Evolutionary conservation across 2,329 filamentous ascomycete genomes (phyloP), one percentile per base, ranked within the genome.

Genomic region (Colletotrichum orbiculare): DNA sequence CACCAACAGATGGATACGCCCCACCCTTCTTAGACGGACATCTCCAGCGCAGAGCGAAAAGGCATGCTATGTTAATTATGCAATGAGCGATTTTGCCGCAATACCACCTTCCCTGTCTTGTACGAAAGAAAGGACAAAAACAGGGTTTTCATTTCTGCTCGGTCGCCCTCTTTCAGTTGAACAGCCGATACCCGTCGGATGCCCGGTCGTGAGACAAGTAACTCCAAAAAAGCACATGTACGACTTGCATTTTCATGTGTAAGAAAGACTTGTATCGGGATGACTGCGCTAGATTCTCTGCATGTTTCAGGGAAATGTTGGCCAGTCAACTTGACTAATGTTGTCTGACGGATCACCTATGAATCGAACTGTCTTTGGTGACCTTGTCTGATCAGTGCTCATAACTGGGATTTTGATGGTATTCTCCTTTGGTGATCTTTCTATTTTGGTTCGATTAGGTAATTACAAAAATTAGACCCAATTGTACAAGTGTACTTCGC

Each of bases 391-490:
- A 15, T 25, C 25, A 25, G 25, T 25, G 25, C 25, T 25, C 25
- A 25, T 25, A 25, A 25, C 4, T 25, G 25, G 25, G 25, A 25
- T 25, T 25, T 25, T 25, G 25, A 25, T 25, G 25, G 17, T 54
- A 17, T 54, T 34, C 41, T 61, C 17, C 8, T 17, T 34, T 55
- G 38, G 53, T 61, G 52, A 42, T 13, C 11, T 41, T 45, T 45
- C 17, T 48, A 8, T n/a, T 10, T 43, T 54, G 35, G 50, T 25
- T 50, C 45, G 38, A 64, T 64, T 64, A 64, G 50, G 62, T 64
- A 64, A 61, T 64, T 64, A 64, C 62, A 64, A 61, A 61, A 49
- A 50, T 61, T 61, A 61, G 42, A 25, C 13, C 42, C 42, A 46
- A 57, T 61, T 55, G 46, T 55, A 61, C 57, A 55, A 39, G 33